These are phyloP conservation scores for Kokia cookei DNA, from an alignment of 441 rosid genomes.

Conservation along the genomic window DNA sequence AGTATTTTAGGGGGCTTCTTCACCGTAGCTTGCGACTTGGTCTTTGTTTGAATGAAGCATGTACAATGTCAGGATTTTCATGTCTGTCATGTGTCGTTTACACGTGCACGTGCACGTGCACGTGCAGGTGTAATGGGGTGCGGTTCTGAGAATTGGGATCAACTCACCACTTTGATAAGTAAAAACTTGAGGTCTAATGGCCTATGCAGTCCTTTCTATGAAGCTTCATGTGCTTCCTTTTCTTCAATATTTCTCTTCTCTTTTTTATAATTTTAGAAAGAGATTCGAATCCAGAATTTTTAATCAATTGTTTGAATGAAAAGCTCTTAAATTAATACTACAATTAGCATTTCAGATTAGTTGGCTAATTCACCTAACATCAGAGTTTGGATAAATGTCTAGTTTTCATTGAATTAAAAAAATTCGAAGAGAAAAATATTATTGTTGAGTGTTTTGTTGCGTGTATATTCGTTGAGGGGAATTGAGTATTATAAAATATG, in stretches of 20 bases:
- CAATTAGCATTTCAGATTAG: not conserved
- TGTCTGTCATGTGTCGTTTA: no score
- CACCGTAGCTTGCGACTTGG: not conserved
- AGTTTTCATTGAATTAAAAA: not conserved
- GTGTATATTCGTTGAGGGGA: no score
- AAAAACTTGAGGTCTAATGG: no score
- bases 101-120: no score
- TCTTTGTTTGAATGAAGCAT: no score
- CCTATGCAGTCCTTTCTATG: not conserved
- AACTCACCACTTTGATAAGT: no score
- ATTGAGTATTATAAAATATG: no score
- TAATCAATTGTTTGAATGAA: not conserved
- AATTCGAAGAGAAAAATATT: no score
- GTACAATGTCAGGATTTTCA: no score
- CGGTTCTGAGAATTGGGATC: no score
- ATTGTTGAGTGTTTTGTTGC: no score
- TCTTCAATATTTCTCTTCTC: not conserved
- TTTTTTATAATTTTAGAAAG: not conserved
- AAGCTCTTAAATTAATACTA: not conserved
- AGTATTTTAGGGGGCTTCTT: not conserved
- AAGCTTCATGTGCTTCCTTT: conserved; percentile 13
- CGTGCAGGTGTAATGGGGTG: no score
- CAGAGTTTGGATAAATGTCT: not conserved
- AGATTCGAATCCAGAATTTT: not conserved
- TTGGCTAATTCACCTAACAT: not conserved